Conservation (phyloP, 2,329 filamentous ascomycete species). For the Lomentospora prolificans region DNA sequence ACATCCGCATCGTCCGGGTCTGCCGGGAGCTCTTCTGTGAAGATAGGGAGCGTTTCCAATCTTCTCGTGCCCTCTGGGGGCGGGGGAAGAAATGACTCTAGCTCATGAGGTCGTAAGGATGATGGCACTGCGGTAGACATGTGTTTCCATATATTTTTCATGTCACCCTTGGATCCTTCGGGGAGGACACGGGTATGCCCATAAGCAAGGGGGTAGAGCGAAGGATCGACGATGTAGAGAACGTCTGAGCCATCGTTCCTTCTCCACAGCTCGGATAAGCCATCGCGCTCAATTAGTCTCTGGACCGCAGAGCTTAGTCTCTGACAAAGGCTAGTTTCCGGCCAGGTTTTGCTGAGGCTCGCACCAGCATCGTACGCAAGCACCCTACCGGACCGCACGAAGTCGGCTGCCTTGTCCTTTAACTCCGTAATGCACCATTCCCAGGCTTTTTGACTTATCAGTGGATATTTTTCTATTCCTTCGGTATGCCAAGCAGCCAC, state of each 20-base stretch:
- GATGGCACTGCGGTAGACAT: background rate
- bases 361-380: background rate
- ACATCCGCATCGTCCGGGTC: background rate
- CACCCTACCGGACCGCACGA: background rate
- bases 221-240: slow-evolving; percentile 5
- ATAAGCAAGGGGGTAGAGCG: slow-evolving; percentile 4
- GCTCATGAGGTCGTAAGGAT: background rate
- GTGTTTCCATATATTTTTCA: background rate
- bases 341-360: background rate
- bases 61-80: background rate
- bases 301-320: slow-evolving; percentile 1
- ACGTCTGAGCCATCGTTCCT: background rate
- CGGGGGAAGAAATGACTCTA: background rate
- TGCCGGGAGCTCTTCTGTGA: background rate
- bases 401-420: background rate
- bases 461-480: background rate
- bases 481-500: slow-evolving; percentile 16
- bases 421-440: slow-evolving; percentile 4
- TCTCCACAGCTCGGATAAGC: background rate
- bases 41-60: background rate
- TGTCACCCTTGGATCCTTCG: background rate
- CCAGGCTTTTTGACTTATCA: slow-evolving; percentile 1
- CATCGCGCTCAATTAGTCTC: background rate
- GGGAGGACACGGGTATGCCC: slow-evolving; percentile 1
- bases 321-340: background rate